Conservation (phyloP, 2,329 filamentous ascomycete genomes). For the Talaromyces sp. region DNA sequence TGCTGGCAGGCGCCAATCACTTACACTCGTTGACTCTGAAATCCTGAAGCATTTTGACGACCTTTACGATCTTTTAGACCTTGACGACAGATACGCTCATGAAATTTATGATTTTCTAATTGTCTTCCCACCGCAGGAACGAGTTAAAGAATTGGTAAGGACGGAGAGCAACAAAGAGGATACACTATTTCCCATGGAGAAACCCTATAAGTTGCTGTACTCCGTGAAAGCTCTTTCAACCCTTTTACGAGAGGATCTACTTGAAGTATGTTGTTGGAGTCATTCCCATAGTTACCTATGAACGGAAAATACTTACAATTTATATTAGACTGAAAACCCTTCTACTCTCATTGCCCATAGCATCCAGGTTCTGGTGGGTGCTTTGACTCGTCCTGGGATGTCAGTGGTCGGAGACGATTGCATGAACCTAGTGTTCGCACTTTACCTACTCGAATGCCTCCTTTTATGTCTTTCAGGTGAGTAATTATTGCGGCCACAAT, state of each 20-base stretch:
- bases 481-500: constrained; percentile 12
- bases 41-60: constrained; percentile 78
- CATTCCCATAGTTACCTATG: neutral
- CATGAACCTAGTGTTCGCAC: constrained; percentile 48
- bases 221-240: constrained; percentile 62
- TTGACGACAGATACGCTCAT: constrained; percentile 63
- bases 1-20: constrained; percentile 42
- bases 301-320: neutral
- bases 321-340: constrained; percentile 26
- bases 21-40: constrained; percentile 66
- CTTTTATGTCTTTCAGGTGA: constrained; percentile 52
- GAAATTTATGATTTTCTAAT: constrained; percentile 69
- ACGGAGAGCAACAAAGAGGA: constrained; percentile 49
- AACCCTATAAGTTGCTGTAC: constrained; percentile 70
- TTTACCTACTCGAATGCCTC: constrained; percentile 55
- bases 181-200: constrained; percentile 62
- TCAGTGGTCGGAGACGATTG: constrained; percentile 43
- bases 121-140: constrained; percentile 63
- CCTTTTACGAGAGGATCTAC: constrained; percentile 50
- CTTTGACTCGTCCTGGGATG: constrained; percentile 56
- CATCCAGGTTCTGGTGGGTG: constrained; percentile 54
- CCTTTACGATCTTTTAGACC: constrained; percentile 72
- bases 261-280: constrained; percentile 23
- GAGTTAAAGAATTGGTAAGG: constrained; percentile 56
- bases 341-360: constrained; percentile 38